phyloP scores from a whole-genome alignment of 306 rosid species.

The Vigna trinervia region DNA sequence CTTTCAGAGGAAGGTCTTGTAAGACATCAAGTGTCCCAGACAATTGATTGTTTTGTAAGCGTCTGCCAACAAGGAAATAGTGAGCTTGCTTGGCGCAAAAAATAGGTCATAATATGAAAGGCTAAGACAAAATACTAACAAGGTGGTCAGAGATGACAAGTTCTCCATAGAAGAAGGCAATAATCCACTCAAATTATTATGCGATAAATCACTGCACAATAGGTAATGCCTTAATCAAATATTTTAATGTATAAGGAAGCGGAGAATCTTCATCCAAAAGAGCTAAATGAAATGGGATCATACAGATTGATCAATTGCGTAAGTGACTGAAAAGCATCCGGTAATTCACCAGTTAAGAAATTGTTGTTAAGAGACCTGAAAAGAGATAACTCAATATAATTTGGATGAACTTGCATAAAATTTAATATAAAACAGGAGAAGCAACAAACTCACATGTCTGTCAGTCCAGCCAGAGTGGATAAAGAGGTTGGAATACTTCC shows the following conservation, averaged over 20 bases:
- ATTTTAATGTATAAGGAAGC: constrained; percentile 31
- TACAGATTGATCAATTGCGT: constrained; percentile 85
- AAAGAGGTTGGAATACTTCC: constrained; percentile 88
- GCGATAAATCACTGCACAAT: constrained; percentile 81
- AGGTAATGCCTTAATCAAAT: constrained; percentile 39
- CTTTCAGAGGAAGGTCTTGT: constrained; percentile 80
- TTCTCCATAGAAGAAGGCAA: constrained; percentile 79
- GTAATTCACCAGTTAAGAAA: constrained; percentile 78
- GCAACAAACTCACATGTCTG: constrained; percentile 74
- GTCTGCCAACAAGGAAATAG: constrained; percentile 64
- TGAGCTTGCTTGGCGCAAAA: constrained; percentile 41
- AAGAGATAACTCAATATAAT: constrained; percentile 47
- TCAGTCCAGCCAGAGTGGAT: constrained; percentile 67
- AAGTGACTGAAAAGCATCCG: constrained; percentile 77
- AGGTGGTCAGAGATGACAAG: constrained; percentile 69
- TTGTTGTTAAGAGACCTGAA: constrained; percentile 91
- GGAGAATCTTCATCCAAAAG: constrained; percentile 32
- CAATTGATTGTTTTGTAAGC: constrained; percentile 81
- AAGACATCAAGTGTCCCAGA: constrained; percentile 83
- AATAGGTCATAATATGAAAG: constrained; percentile 27
- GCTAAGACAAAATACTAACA: constrained; percentile 74
- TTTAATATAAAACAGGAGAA: constrained; percentile 32
- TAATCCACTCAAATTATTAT: constrained; percentile 83
- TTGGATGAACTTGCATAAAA: constrained; percentile 27
- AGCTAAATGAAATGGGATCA: constrained; percentile 49